These are phyloP conservation scores for Paraconiothyrium sp. DNA, from an alignment of 2,329 filamentous ascomycete genomes.

Conservation along the genomic window DNA sequence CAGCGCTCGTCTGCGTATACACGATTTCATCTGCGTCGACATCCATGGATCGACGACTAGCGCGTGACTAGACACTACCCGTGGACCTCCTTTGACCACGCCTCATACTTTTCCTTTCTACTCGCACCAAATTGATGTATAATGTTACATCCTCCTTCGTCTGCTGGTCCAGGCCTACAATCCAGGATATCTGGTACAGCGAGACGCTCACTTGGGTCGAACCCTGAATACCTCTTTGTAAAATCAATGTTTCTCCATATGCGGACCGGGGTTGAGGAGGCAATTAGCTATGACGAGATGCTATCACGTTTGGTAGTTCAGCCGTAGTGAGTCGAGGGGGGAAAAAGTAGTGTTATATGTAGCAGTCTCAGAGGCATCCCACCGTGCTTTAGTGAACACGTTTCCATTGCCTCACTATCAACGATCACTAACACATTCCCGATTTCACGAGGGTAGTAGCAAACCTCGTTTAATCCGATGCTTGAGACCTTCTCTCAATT, in stretches of 20 bases:
- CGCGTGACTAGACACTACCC: slow-evolving; percentile 51
- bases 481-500: slow-evolving; percentile 61
- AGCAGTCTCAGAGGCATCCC: slow-evolving; percentile 53
- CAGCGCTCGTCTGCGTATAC: slow-evolving; percentile 19
- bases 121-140: slow-evolving; percentile 70
- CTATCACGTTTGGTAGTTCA: slow-evolving; percentile 53
- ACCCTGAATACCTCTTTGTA: slow-evolving; percentile 67
- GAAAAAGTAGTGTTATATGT: slow-evolving; percentile 62
- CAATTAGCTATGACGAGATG: slow-evolving; percentile 72
- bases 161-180: slow-evolving; percentile 57
- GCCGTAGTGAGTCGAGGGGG: slow-evolving; percentile 62
- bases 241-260: slow-evolving; percentile 36
- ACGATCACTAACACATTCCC: background rate
- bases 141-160: slow-evolving; percentile 61
- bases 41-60: slow-evolving; percentile 23
- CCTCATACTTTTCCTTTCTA: slow-evolving; percentile 61
- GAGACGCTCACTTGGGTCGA: slow-evolving; percentile 66
- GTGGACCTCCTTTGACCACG: slow-evolving; percentile 53
- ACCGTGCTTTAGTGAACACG: slow-evolving; percentile 63
- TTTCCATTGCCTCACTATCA: slow-evolving; percentile 48
- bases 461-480: slow-evolving; percentile 68
- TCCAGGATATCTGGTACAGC: slow-evolving; percentile 69
- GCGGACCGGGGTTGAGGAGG: slow-evolving; percentile 41
- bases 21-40: slow-evolving; percentile 26
- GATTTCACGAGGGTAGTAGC: background rate